Conservation (phyloP, 768 basidiomycete genomes). For the Mycena vitilis region DNA sequence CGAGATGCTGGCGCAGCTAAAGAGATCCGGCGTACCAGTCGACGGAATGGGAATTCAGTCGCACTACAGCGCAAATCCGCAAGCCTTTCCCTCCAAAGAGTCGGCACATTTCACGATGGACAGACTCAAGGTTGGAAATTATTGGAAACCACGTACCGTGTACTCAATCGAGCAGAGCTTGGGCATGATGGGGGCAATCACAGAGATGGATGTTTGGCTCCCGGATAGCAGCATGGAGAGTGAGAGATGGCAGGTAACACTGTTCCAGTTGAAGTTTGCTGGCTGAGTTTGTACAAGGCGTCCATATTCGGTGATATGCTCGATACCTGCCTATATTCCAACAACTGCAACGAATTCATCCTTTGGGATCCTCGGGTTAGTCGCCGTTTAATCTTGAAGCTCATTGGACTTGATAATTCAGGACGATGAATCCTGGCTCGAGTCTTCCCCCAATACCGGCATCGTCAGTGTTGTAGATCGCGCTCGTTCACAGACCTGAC, state of each 20-base stretch:
- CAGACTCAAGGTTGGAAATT: conserved; percentile 26
- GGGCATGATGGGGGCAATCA: conserved; percentile 31
- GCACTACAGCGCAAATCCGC: conserved; percentile 34
- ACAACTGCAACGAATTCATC: conserved; percentile 33
- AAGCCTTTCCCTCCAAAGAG: conserved; percentile 34
- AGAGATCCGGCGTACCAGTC: conserved; percentile 21
- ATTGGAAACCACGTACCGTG: not conserved
- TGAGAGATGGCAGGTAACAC: conserved; percentile 30
- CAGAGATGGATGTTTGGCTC: conserved; percentile 34
- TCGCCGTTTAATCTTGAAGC: not conserved
- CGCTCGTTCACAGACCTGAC: not conserved
- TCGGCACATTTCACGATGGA: conserved; percentile 36
- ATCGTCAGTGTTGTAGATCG: conserved; percentile 7
- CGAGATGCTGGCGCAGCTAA: conserved; percentile 24
- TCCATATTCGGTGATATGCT: conserved; percentile 35
- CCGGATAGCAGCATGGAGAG: conserved; percentile 32
- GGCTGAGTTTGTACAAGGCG: not conserved
- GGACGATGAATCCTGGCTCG: conserved; percentile 35
- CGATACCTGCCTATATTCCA: conserved; percentile 25
- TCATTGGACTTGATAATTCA: not conserved
- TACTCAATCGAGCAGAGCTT: conserved; percentile 17
- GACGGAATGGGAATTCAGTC: conserved; percentile 36
- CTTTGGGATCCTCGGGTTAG: conserved; percentile 32
- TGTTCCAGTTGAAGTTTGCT: too few relatives aligned
- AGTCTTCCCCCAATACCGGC: conserved; percentile 7